Evolutionary conservation across 2,329 filamentous ascomycete species (phyloP).

Genomic region (Aspergillaceae sp.): DNA sequence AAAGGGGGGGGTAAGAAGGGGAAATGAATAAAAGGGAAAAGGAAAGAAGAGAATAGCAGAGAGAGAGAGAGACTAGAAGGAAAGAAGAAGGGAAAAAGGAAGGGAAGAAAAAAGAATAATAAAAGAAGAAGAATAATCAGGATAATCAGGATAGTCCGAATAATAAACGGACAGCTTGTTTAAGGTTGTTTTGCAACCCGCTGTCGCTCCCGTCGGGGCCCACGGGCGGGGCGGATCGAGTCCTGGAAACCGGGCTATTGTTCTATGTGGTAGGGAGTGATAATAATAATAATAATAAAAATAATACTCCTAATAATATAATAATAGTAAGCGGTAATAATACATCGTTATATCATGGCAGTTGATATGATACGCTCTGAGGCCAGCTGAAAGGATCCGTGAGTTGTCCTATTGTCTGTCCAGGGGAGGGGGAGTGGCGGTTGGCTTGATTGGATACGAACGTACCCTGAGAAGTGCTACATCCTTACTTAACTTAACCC

Average conservation of each 20-base stretch:
- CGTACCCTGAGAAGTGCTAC: too few relatives aligned
- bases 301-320: too few relatives aligned
- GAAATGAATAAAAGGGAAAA: background rate
- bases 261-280: too few relatives aligned
- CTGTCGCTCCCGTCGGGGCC: background rate
- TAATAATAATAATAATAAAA: background rate
- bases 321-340: too few relatives aligned
- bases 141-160: background rate
- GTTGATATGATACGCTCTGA: too few relatives aligned
- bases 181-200: background rate
- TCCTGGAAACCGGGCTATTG: background rate
- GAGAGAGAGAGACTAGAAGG: background rate
- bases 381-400: too few relatives aligned
- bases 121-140: background rate
- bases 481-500: too few relatives aligned
- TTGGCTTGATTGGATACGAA: too few relatives aligned
- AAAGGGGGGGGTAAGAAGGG: too few relatives aligned
- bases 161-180: background rate
- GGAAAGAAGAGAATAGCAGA: background rate
- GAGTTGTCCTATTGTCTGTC: too few relatives aligned
- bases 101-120: background rate
- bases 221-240: background rate
- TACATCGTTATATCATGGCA: too few relatives aligned
- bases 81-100: slow-evolving; percentile 2
- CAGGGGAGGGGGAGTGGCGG: too few relatives aligned